Conservation (phyloP, 345 rosid genomes). For the Hypericum androsaemum region DNA sequence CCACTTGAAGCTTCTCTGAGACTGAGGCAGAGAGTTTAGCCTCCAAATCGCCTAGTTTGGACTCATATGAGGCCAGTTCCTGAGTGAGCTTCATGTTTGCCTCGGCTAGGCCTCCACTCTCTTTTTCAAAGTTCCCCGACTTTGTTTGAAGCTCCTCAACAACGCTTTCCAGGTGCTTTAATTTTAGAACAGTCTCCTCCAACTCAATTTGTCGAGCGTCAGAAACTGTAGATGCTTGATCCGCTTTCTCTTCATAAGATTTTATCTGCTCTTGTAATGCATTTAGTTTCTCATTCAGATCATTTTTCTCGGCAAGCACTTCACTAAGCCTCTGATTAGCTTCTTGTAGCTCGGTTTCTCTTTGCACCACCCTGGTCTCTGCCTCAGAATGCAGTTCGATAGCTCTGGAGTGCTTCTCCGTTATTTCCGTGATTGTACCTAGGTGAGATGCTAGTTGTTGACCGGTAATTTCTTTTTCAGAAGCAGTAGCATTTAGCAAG, state of each 20-base stretch:
- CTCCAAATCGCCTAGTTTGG: constrained; percentile 48
- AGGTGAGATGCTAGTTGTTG: constrained; percentile 44
- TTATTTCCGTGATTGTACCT: constrained; percentile 33
- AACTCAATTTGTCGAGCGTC: constrained; percentile 52
- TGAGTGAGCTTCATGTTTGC: constrained; percentile 65
- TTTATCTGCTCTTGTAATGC: constrained; percentile 49
- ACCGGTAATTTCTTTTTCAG: constrained; percentile 58
- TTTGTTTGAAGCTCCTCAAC: constrained; percentile 53
- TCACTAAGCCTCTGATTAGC: constrained; percentile 35
- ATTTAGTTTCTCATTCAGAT: constrained; percentile 51
- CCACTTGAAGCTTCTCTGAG: constrained; percentile 51
- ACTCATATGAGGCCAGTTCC: constrained; percentile 60
- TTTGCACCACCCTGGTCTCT: constrained; percentile 27
- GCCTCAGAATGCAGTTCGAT: constrained; percentile 41
- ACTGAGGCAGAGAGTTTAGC: constrained; percentile 37
- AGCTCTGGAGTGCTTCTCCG: constrained; percentile 46
- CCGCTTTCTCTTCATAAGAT: constrained; percentile 40
- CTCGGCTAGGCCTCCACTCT: constrained; percentile 64
- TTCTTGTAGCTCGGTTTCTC: constrained; percentile 44
- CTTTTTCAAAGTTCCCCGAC: constrained; percentile 55
- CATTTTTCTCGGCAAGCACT: constrained; percentile 46
- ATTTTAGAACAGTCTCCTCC: constrained; percentile 45
- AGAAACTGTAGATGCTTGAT: constrained; percentile 43
- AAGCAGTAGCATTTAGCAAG: constrained; percentile 38
- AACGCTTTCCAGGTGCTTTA: constrained; percentile 49